Evolutionary conservation across 306 rosid species (phyloP).

Genomic region (Rubus idaeus): DNA sequence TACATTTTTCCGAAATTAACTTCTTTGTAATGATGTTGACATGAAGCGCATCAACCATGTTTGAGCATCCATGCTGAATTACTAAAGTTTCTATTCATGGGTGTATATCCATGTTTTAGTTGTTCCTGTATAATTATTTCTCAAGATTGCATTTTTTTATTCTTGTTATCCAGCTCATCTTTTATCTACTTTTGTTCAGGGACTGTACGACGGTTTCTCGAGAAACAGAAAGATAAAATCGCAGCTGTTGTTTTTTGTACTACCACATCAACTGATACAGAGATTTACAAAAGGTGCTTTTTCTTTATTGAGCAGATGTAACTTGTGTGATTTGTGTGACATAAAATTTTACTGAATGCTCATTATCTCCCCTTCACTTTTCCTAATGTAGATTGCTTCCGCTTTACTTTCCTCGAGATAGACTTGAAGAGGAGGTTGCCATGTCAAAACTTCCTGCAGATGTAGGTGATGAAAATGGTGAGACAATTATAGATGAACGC

Average conservation of each 20-base stretch:
- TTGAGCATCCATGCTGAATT: conserved; percentile 15
- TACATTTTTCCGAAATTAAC: conserved; percentile 25
- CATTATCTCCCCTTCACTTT: conserved; percentile 21
- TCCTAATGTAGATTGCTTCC: conserved; percentile 75
- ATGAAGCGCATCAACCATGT: conserved; percentile 18
- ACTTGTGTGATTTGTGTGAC: background rate
- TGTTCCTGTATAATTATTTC: conserved; percentile 16
- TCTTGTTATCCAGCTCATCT: conserved; percentile 7
- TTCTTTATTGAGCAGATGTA: background rate
- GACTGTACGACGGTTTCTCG: conserved; percentile 90
- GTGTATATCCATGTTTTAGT: conserved; percentile 14
- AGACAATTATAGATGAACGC: conserved; percentile 88
- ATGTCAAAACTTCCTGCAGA: conserved; percentile 89
- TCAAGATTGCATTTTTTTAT: conserved; percentile 4
- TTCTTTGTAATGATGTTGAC: conserved; percentile 15
- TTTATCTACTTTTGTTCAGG: conserved; percentile 49
- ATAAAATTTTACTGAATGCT: conserved; percentile 4
- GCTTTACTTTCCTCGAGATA: conserved; percentile 95
- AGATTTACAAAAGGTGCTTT: conserved; percentile 83
- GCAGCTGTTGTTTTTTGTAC: conserved; percentile 93
- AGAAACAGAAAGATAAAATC: conserved; percentile 84
- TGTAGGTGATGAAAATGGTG: conserved; percentile 99
- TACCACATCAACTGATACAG: conserved; percentile 75
- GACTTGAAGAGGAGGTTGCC: conserved; percentile 92
- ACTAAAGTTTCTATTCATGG: background rate